A percentile compares a stretch with the other conserved stretches of the same genome.
Evolutionary conservation across 331 rosid genomes (phyloP).

Genomic region (Cydonia oblonga): DNA sequence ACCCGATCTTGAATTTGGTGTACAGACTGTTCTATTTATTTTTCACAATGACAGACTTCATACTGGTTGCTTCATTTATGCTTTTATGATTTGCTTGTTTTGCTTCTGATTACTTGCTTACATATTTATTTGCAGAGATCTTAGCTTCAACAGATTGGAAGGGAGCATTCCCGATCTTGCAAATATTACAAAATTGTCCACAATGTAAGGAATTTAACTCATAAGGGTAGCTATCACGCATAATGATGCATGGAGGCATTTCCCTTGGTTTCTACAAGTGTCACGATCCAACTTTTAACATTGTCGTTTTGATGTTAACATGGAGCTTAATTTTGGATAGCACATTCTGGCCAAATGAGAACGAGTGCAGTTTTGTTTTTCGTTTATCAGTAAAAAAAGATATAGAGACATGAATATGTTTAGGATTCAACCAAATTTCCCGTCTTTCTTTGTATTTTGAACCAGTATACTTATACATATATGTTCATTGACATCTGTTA

Average conservation of each 20-base stretch:
- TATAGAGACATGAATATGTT: not conserved
- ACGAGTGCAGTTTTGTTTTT: not conserved
- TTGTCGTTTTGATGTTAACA: not conserved
- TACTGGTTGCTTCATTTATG: not conserved
- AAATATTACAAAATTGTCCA: constrained; percentile 4
- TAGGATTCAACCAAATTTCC: not conserved
- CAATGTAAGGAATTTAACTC: constrained; percentile 19
- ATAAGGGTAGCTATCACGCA: not conserved
- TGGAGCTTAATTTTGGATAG: not conserved
- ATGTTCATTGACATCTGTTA: not conserved
- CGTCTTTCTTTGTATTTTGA: not conserved
- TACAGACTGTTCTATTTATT: not conserved
- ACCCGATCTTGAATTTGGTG: too few relatives aligned
- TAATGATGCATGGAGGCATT: not conserved
- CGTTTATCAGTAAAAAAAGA: not conserved
- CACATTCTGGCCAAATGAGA: not conserved
- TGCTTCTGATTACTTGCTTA: not conserved
- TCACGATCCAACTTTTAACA: not conserved
- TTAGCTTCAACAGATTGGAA: constrained; percentile 25
- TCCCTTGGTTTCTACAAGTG: not conserved
- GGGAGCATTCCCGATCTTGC: constrained; percentile 12
- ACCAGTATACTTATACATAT: not conserved
- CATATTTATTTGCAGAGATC: not conserved
- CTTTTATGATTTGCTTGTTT: not conserved
- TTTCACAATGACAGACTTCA: not conserved